Conservation (phyloP, 75 land plant species). For the Isoetes taiwanensis region DNA sequence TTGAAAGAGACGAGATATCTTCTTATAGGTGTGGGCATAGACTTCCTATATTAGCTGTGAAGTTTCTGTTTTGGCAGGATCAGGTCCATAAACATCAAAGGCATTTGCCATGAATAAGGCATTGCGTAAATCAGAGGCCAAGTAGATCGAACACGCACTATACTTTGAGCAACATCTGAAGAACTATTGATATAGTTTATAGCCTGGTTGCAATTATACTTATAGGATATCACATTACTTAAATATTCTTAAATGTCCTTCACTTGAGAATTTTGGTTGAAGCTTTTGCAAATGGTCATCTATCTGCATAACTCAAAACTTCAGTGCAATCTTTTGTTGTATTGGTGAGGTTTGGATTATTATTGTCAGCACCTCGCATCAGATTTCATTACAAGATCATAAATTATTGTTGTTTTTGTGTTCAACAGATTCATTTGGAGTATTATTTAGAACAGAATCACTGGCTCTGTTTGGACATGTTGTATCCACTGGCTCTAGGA, state of each 20-base stretch:
- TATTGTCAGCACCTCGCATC: background rate
- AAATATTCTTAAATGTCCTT: slow-evolving; percentile 34
- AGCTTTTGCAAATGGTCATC: slow-evolving; percentile 3
- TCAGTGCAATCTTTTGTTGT: slow-evolving; percentile 7
- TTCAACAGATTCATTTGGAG: no score
- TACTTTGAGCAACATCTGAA: background rate
- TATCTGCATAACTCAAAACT: slow-evolving; percentile 9
- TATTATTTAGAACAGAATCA: no score
- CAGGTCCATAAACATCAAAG: slow-evolving; percentile 15
- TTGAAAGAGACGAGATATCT: no score
- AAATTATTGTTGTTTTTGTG: no score
- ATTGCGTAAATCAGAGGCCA: slow-evolving; percentile 42
- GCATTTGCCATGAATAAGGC: slow-evolving; percentile 53
- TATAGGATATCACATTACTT: slow-evolving; percentile 20
- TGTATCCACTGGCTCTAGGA: no score
- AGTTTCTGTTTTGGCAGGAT: slow-evolving; percentile 22
- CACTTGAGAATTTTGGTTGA: background rate
- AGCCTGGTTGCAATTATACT: slow-evolving; percentile 24
- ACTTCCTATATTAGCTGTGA: slow-evolving; percentile 7
- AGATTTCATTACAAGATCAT: background rate
- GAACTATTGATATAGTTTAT: slow-evolving; percentile 33
- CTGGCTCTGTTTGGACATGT: no score
- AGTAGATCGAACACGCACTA: slow-evolving; percentile 12
- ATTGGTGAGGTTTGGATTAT: slow-evolving; percentile 12
- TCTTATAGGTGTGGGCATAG: no score